phyloP scores from a whole-genome alignment of 495 filamentous ascomycete genomes.

The Podospora fimiseda region DNA sequence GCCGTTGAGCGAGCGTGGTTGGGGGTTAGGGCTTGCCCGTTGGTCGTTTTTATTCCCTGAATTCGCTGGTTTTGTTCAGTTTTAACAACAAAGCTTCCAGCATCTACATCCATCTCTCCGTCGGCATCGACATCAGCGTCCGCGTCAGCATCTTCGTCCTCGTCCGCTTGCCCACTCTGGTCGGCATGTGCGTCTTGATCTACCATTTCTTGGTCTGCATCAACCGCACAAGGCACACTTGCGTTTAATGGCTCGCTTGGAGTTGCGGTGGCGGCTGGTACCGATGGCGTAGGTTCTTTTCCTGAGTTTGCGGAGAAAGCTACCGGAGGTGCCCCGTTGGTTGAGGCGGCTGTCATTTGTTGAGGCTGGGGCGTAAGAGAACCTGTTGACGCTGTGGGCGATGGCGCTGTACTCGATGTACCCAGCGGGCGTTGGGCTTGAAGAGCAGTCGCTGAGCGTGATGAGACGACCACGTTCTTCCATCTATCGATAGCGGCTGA shows the following conservation, averaged over 20 bases:
- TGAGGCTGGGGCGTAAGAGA: constrained; percentile 10
- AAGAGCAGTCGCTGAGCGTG: too few species aligned
- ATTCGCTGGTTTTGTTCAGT: too few species aligned
- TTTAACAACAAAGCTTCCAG: constrained; percentile 9
- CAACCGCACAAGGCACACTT: too few species aligned
- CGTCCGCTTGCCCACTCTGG: too few species aligned
- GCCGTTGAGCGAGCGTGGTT: too few species aligned
- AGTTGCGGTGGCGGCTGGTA: too few species aligned
- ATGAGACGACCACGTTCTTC: constrained; percentile 44
- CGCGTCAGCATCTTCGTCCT: constrained; percentile 17
- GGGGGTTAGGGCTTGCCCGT: too few species aligned
- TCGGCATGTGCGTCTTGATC: constrained; percentile 37
- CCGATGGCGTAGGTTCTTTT: too few species aligned
- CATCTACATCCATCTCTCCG: constrained; percentile 8
- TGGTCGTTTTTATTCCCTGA: too few species aligned
- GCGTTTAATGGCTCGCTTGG: too few species aligned
- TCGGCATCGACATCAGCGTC: constrained; percentile 13
- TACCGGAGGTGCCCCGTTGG: constrained; percentile 11
- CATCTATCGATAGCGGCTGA: constrained; percentile 45
- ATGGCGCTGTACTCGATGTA: constrained; percentile 7
- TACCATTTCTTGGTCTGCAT: constrained; percentile 29
- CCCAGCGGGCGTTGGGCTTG: constrained; percentile 32
- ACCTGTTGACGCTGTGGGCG: background rate
- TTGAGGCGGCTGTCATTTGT: background rate
- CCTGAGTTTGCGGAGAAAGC: too few species aligned